Evolutionary conservation across 1,284 basidiomycete species (phyloP), one percentile per base, ranked within the genome.

Genomic region (Apiotrichum sp.): DNA sequence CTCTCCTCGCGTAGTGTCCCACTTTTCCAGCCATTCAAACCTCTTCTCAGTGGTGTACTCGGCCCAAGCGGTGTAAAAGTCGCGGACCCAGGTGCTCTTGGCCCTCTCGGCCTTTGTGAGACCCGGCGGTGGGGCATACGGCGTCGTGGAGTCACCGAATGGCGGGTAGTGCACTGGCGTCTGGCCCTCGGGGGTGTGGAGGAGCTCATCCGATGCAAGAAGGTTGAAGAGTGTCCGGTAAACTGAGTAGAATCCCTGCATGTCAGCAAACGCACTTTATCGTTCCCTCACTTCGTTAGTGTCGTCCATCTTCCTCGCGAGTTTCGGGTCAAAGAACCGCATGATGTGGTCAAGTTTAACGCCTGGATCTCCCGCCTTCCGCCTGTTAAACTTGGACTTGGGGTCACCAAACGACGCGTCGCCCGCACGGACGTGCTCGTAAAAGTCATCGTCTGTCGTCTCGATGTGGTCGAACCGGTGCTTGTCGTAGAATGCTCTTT

Each of bases 401-500:
- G 67, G 65, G 49, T 71, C 68, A 5, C 61, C 57, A n/a, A 70
- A 68, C 2, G 72, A 71, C 8, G 65, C 63, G 38, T 73, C 77
- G 34, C 91, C 92, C 48, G 78, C 82, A 52, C 84, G 82, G 61
- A 96, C 87, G 65, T 93, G 88, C 60, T 93, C 86, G 65, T 90
- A 90, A 4, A 93, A 83, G 9, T 84, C 85, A 54, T 86, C 87
- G 71, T 93, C 91, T 42, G 88, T 86, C 65, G 89, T 87, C 1
- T 89, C 88, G 10, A 81, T 80, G 7, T 92, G 80, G n/a, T 88
- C 87, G 36, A 90, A 86, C 46, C 89, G 84, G 73, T 98, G 93
- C n/a, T 86, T 86, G 73, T 98, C 95, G 73, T 98, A 98, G 89
- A 93, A 98, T 43, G 95, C 93, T 61, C 95, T 81, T 81, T 98